Evolutionary conservation across 1,139 yeast species (phyloP).

Genomic region (Meyerozyma sp.): DNA sequence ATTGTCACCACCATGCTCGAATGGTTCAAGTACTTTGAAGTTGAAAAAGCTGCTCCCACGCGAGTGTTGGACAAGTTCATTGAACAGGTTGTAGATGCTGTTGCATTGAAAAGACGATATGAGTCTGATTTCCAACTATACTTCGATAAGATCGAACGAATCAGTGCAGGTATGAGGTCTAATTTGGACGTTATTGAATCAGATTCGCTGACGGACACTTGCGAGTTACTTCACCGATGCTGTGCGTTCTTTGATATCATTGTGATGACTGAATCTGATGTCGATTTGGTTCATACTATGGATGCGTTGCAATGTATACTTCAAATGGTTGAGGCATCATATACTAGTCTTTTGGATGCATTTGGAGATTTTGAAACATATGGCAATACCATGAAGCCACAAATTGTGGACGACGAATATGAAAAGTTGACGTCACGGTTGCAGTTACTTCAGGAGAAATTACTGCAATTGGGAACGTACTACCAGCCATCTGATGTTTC

Average conservation of each 20-base stretch:
- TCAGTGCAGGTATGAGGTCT: not conserved
- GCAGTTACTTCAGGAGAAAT: not conserved
- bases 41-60: conserved; percentile 9
- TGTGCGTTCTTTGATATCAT: not conserved
- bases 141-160: not conserved
- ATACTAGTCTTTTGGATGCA: not conserved
- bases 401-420: not conserved
- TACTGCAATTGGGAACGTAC: not conserved
- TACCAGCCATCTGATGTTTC: not conserved
- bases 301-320: not conserved
- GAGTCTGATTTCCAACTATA: not conserved
- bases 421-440: not conserved
- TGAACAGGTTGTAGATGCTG: not conserved
- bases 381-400: not conserved
- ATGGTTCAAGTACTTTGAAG: conserved; percentile 53
- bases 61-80: conserved; percentile 1
- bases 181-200: not conserved
- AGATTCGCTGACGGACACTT: not conserved
- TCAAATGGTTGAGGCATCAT: not conserved
- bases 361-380: not conserved
- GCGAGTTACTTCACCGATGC: not conserved
- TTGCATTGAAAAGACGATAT: not conserved
- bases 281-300: not conserved
- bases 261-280: not conserved
- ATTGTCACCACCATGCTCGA: conserved; percentile 62